Base-by-base conservation (phyloP, 2,329 filamentous ascomycete genomes). In the Metarhizium guizhouense region DNA sequence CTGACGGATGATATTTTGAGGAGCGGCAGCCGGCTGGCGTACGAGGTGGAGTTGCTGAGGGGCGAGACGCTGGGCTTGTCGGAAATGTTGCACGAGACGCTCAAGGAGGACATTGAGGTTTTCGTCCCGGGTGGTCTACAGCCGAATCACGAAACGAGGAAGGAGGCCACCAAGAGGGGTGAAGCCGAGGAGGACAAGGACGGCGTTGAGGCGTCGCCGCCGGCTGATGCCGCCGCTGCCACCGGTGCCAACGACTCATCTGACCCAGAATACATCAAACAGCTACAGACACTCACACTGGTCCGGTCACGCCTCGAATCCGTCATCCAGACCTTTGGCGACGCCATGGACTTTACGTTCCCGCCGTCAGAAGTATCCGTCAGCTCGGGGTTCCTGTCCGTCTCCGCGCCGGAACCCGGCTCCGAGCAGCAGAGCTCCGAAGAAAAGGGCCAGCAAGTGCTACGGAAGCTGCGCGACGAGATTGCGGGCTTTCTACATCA, bases 1-100 rank as follows among this genome's bases (percentile, higher is more conserved):
- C 77, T 97, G 57, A 96, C 94, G 11, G 93, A 99, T 70, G 94
- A 97, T 62, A 97, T 99, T 60, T 73, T 99, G 59, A 83, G 94
- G 56, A 92, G 90, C 65, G 90, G 92, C 30, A 90, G 89, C 60
- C 82, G 93, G 4, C 75, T 99, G 56, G 90, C 92, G 20, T 99
- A 99, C 67, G 90, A 97, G 71, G 93, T 97, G 20, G 93, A 97
- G 71, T 81, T 97, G 18, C 72, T 97, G 51, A 83, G 91, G n/a
- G 92, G 92, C 59, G 92, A 96, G 71, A 88, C 90, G 2, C 73
- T 91, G 50, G 81, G 87, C n/a, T 75, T 96, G 40, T 84, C 85
- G 1, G 92, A 96, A 67, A 80, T 86, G 2, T 74, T 97, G 63
- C 83, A 84, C 5, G 88, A 92, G 61, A 82, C 79, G 0, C 71